A percentile compares a stretch with the other conserved stretches of the same genome.
Conservation (phyloP, 208 protist genomes). For the Endotrypanum monterogeii region DNA sequence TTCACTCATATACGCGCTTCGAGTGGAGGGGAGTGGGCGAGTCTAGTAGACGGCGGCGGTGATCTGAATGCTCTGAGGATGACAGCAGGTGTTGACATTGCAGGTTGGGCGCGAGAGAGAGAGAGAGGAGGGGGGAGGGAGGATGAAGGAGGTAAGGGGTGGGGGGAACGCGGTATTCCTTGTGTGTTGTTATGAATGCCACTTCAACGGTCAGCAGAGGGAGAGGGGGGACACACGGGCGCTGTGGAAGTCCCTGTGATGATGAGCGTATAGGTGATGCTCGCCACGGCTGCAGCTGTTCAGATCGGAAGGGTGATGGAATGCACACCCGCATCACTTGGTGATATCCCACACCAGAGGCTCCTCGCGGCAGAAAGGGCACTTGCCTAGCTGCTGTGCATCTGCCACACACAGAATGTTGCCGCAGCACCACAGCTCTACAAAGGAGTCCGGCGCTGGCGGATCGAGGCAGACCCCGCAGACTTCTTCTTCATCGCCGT, state of each 20-base stretch:
- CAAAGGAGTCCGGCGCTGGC: slow-evolving; percentile 53
- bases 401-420: slow-evolving; percentile 84
- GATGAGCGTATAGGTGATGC: not conserved
- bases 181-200: not conserved
- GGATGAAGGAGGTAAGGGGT: not conserved
- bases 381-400: slow-evolving; percentile 74
- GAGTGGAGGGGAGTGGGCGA: too few species aligned
- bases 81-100: not conserved
- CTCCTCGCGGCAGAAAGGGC: slow-evolving; percentile 83
- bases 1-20: too few species aligned
- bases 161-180: not conserved
- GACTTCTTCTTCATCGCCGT: slow-evolving; percentile 66
- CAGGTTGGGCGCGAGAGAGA: not conserved
- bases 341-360: slow-evolving; percentile 83
- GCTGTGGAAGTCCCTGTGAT: not conserved
- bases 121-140: not conserved
- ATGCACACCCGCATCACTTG: slow-evolving; percentile 26
- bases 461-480: slow-evolving; percentile 87
- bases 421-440: slow-evolving; percentile 82
- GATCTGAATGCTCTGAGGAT: too few species aligned
- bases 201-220: not conserved
- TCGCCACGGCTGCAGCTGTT: not conserved
- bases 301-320: not conserved
- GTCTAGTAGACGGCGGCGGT: too few species aligned
- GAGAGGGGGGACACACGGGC: not conserved